Base-by-base conservation (phyloP, 2,329 filamentous ascomycete genomes). In the Neobulgaria alba region DNA sequence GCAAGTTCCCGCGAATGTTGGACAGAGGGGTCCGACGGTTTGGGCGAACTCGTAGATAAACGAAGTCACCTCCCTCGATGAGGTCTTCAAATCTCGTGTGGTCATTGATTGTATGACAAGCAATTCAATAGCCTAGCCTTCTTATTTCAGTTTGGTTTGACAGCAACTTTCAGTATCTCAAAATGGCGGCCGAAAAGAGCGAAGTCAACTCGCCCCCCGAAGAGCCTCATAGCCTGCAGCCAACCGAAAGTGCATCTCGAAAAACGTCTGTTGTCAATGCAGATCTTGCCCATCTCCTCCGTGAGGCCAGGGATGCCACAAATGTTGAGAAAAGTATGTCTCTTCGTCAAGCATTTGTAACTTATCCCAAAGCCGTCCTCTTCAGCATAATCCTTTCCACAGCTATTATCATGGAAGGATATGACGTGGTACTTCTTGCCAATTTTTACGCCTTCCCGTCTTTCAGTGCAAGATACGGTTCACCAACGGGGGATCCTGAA, bases 341-440 rank as follows among this genome's bases (percentile, higher is more conserved):
- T 9, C 31, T 36, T 10, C 37, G 10, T 12, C 35, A 76, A 92
- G 65, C 85, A 48, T 71, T 93, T 61, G 77, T 70, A 56, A 71
- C 89, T 19, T 94, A 94, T 57, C 87, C 86, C 44, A 89, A 90
- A 30, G 50, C 50, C 12, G 38, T 52, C 34, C 48, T 49, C 33
- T 52, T 46, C 48, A 32, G 36, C 12, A 19, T 51, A 20, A 36
- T 53, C 17, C 42, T 53, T n/a, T 51, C 48, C 10, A 51, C 49
- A 44, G 47, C 46, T 33, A 44, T 53, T 4, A 36, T 53, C 33
- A 53, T 51, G 50, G 50, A 51, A 36, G 48, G 66, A 10, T 47
- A 49, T 29, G 48, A 51, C 18, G 47, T 42, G 5, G 45, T 45
- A 10, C 40, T 53, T 10, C 47, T 53, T 12, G 42, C 46, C 10